Evolutionary conservation across 2,329 filamentous ascomycete genomes (phyloP), one percentile per base, ranked within the genome.

Genomic region (Verticillium isaacii): DNA sequence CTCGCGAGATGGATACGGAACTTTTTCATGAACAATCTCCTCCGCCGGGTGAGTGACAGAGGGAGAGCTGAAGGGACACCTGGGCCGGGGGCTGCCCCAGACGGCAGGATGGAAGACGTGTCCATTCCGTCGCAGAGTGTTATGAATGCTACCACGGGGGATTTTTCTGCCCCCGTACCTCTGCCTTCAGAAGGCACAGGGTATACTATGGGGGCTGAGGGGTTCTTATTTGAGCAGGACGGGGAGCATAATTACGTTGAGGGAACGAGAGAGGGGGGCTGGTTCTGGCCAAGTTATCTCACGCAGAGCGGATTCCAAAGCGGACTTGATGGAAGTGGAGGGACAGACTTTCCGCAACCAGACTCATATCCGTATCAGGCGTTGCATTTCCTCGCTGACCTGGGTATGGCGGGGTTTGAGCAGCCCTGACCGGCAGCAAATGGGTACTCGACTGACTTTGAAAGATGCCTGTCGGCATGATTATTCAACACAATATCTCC

Each of bases 341-440:
- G 14, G 15, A 23, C 36, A 34, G 56, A 36, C 7, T 57, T 57
- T n/a, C 56, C 56, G 32, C 56, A 57, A 34, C 56, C 56, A 11
- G 56, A 57, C 32, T 57, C 56, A 11, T n/a, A 37, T 17, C 56
- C 36, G 56, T 57, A 57, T 8, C 56, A 57, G 56, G 56, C 56
- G n/a, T 23, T 57, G n/a, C 32, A 57, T 34, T 57, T 57, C 32
- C 56, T 57, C 2, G 56, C 56, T 2, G 56, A 57, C 32, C 32
- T 57, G 56, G n/a, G 56, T 15, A 36, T 57, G 3, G 56, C 56
- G 32, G 32, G 56, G 5, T 57, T 32, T 15, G 32, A 57, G 56
- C n/a, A 32, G 23, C 41, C 29, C 29, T 29, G 29, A 29, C 5
- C 29, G 29, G 5, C 29, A 5, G 25, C 4, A 25, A 25, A 25